Percentiles rank a stretch among this genome's conserved stretches.
Conservation (phyloP, 208 protist species). For the Leishmania tropica region DNA sequence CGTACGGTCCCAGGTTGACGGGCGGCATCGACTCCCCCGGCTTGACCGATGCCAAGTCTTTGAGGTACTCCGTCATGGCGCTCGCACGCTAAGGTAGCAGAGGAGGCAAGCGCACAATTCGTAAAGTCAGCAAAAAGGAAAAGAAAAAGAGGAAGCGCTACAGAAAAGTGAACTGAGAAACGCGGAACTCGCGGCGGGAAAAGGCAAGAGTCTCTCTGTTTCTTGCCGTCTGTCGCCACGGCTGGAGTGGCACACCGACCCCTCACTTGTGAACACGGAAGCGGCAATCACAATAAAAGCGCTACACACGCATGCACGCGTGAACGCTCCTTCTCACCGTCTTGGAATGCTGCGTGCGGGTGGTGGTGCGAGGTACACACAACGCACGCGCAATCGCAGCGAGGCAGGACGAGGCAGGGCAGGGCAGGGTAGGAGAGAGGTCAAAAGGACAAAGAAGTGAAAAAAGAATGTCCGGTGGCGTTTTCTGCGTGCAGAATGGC, state of each 20-base stretch:
- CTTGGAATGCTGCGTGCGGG: too few species aligned
- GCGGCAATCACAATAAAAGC: background rate
- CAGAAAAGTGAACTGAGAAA: background rate
- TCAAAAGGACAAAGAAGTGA: background rate
- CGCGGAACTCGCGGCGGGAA: background rate
- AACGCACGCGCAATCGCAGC: background rate
- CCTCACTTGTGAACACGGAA: background rate
- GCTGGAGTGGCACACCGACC: too few species aligned
- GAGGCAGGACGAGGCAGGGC: background rate
- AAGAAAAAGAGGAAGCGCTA: background rate
- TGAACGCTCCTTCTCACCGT: too few species aligned
- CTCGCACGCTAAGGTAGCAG: background rate
- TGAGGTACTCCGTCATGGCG: slow-evolving; percentile 87
- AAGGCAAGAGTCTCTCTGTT: too few species aligned
- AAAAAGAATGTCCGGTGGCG: background rate
- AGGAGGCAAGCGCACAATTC: background rate
- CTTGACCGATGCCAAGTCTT: slow-evolving; percentile 58
- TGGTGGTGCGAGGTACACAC: too few species aligned
- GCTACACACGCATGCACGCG: too few species aligned
- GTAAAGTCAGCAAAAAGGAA: background rate
- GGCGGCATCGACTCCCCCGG: slow-evolving; percentile 69
- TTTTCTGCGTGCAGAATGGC: background rate
- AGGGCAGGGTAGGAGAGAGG: background rate
- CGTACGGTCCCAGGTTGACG: slow-evolving; percentile 89
- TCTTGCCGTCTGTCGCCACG: background rate